phyloP scores from a whole-genome alignment of 495 filamentous ascomycete genomes.

The Podospora tetraspora region DNA sequence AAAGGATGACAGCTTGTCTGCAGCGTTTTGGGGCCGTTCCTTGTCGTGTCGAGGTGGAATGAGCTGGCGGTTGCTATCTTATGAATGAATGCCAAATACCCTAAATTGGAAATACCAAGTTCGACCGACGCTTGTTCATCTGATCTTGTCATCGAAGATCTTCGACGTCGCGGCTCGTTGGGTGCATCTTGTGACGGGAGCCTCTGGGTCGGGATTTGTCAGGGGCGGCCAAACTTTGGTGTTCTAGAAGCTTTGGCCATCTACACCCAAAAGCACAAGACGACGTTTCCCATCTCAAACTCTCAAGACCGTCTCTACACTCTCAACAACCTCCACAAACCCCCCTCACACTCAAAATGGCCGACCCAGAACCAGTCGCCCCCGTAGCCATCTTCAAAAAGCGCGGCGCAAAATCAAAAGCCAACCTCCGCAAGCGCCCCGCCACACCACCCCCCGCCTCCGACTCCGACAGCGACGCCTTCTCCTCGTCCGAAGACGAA shows the following conservation, averaged over 20 bases:
- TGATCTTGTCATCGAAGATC: not conserved
- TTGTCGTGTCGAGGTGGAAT: not conserved
- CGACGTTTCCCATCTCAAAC: not conserved
- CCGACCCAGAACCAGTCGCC: conserved; percentile 27
- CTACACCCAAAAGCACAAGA: not conserved
- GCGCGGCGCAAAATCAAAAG: conserved; percentile 68
- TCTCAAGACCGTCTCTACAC: not conserved
- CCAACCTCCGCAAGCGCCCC: conserved; percentile 74
- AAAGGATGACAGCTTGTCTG: not conserved
- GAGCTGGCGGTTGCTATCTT: not conserved
- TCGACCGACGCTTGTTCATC: not conserved
- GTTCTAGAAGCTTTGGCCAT: conserved; percentile 14
- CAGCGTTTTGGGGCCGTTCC: not conserved
- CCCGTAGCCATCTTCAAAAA: conserved; percentile 79
- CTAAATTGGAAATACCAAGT: not conserved
- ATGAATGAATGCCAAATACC: not conserved
- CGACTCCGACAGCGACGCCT: conserved; percentile 51
- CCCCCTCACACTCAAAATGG: conserved; percentile 11
- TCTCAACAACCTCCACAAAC: not conserved
- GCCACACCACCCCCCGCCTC: conserved; percentile 69
- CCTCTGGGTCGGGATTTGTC: conserved; percentile 3
- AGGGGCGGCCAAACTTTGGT: not conserved
- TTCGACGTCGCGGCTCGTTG: not conserved
- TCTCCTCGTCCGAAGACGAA: conserved; percentile 74
- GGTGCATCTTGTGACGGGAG: not conserved